Percentiles rank a stretch among this genome's conserved stretches.
phyloP scores from a whole-genome alignment of 768 basidiomycete species.

The Pseudohyphozyma bogoriensis region DNA sequence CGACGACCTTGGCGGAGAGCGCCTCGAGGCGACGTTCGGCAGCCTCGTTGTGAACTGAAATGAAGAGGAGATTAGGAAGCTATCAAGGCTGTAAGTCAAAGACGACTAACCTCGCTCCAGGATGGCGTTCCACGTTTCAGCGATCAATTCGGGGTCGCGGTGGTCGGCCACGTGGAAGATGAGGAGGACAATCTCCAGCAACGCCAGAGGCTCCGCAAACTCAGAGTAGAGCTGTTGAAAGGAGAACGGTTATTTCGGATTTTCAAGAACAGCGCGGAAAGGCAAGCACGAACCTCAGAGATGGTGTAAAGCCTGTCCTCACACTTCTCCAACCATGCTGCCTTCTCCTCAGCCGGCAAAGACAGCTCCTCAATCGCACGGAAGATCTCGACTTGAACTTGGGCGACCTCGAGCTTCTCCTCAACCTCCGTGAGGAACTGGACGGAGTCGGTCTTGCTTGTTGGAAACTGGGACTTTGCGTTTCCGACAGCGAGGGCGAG shows the following conservation, averaged over 20 bases:
- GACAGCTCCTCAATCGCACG: slow-evolving; percentile 47
- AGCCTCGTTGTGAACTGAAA: slow-evolving; percentile 16
- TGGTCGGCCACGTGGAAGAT: slow-evolving; percentile 92
- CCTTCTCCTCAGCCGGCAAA: slow-evolving; percentile 35
- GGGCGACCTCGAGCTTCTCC: slow-evolving; percentile 92
- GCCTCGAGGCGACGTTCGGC: slow-evolving; percentile 48
- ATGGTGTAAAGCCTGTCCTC: slow-evolving; percentile 54
- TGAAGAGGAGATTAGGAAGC: neutral
- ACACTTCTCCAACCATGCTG: slow-evolving; percentile 31
- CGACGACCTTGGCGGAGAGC: slow-evolving; percentile 54
- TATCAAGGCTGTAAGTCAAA: slow-evolving; percentile 40
- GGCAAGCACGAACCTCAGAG: slow-evolving; percentile 55
- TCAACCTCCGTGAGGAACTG: slow-evolving; percentile 89
- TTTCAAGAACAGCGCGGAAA: neutral
- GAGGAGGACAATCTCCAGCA: slow-evolving; percentile 71
- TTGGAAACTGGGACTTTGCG: slow-evolving; percentile 65
- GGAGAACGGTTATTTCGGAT: neutral
- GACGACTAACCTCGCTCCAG: slow-evolving; percentile 58
- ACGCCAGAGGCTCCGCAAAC: slow-evolving; percentile 76
- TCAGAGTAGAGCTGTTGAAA: slow-evolving; percentile 63
- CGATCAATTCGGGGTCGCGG: slow-evolving; percentile 66
- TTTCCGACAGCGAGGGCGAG: slow-evolving; percentile 89
- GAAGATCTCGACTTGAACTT: slow-evolving; percentile 89
- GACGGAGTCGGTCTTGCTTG: slow-evolving; percentile 62
- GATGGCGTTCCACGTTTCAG: slow-evolving; percentile 72